phyloP scores from a whole-genome alignment of 371 early-diverging fungal genomes.

The Funneliformis caledonium region DNA sequence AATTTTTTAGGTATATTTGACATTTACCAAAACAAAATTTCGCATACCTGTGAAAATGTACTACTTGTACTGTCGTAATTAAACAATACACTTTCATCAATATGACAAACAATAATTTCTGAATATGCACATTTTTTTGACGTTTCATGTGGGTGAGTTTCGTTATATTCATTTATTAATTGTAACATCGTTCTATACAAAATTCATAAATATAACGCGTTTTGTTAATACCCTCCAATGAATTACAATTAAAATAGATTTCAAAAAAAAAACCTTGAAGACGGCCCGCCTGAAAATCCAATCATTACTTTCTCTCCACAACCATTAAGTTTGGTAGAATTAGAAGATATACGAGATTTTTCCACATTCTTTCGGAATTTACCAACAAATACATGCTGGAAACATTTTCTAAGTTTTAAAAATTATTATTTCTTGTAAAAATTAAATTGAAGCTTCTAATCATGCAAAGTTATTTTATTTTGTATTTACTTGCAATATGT shows the following conservation, averaged over 20 bases:
- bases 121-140: slow-evolving; percentile 60
- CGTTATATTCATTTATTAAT: slow-evolving; percentile 64
- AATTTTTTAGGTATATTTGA: neutral
- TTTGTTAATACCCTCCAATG: neutral
- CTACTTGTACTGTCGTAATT: slow-evolving; percentile 14
- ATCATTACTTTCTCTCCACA: slow-evolving; percentile 60
- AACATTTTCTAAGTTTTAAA: slow-evolving; percentile 56
- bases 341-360: slow-evolving; percentile 51
- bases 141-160: slow-evolving; percentile 53
- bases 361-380: slow-evolving; percentile 70
- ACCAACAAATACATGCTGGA: slow-evolving; percentile 62
- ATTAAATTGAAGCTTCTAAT: neutral
- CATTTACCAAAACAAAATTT: neutral
- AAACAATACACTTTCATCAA: slow-evolving; percentile 73
- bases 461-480: neutral
- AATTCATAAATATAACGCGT: slow-evolving; percentile 15
- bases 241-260: neutral
- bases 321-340: slow-evolving; percentile 36
- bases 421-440: neutral
- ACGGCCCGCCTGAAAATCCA: slow-evolving; percentile 87
- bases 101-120: slow-evolving; percentile 68
- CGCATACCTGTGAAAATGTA: no score
- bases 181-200: slow-evolving; percentile 60
- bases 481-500: slow-evolving; percentile 74
- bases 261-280: slow-evolving; percentile 66